Percentiles rank a stretch among this genome's conserved stretches.
These are phyloP conservation scores for Musa balbisiana DNA, from an alignment of 202 grass and related monocot genomes.

Conservation along the genomic window DNA sequence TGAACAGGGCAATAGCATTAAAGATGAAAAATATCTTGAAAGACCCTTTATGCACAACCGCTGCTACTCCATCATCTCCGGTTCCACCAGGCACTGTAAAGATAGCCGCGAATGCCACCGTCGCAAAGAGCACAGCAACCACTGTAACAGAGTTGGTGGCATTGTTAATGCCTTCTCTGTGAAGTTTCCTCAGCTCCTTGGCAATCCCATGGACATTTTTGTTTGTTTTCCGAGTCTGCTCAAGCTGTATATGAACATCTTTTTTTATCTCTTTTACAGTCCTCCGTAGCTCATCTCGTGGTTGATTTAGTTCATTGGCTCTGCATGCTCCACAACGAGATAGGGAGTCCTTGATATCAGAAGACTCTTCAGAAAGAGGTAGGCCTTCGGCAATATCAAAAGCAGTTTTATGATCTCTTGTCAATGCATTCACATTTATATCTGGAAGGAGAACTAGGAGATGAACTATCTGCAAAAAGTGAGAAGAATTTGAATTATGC, in stretches of 20 bases:
- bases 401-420: slow-evolving; percentile 87
- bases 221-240: slow-evolving; percentile 94
- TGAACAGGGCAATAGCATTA: slow-evolving; percentile 89
- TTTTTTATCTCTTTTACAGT: slow-evolving; percentile 98
- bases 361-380: slow-evolving; percentile 76
- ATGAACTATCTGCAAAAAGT: slow-evolving; percentile 67
- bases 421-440: slow-evolving; percentile 83
- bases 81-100: slow-evolving; percentile 88
- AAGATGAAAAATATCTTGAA: slow-evolving; percentile 97
- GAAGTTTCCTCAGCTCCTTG: slow-evolving; percentile 81
- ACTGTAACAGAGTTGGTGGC: slow-evolving; percentile 95
- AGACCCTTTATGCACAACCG: slow-evolving; percentile 37
- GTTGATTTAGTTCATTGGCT: slow-evolving; percentile 94
- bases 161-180: slow-evolving; percentile 91
- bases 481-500: background rate
- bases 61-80: slow-evolving; percentile 20
- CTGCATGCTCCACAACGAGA: slow-evolving; percentile 67
- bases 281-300: slow-evolving; percentile 84
- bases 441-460: slow-evolving; percentile 90
- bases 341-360: slow-evolving; percentile 78
- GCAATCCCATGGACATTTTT: slow-evolving; percentile 92
- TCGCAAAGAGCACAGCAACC: slow-evolving; percentile 90
- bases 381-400: slow-evolving; percentile 85
- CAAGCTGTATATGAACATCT: slow-evolving; percentile 83
- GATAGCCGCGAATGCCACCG: slow-evolving; percentile 91